Conservation (phyloP, 805 yeast species). For the Kodamaea lidongshanica region DNA sequence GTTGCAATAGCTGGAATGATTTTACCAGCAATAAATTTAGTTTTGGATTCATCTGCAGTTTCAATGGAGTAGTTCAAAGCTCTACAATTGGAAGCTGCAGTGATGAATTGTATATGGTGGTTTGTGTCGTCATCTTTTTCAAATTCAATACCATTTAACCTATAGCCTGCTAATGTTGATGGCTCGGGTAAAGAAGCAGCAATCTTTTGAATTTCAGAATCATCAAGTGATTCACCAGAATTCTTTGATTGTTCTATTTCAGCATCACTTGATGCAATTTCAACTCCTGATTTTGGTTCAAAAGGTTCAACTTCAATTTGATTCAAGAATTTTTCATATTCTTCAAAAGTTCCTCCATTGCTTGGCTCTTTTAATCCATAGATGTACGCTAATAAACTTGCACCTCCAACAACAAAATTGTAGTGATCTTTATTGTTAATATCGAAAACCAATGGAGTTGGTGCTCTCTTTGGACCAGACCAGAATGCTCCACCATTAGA, state of each 20-base stretch:
- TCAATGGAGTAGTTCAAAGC: constrained; percentile 88
- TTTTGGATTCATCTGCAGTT: constrained; percentile 80
- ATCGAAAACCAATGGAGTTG: constrained; percentile 76
- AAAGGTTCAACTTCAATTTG: constrained; percentile 47
- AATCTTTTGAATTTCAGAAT: constrained; percentile 58
- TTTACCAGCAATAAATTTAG: constrained; percentile 96
- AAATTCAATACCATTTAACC: constrained; percentile 84
- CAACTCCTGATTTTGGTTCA: constrained; percentile 65
- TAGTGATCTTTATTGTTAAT: constrained; percentile 70
- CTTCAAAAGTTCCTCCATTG: constrained; percentile 40
- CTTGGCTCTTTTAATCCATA: constrained; percentile 80
- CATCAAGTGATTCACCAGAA: constrained; percentile 40
- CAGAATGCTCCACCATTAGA: constrained; percentile 91
- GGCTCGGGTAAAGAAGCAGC: constrained; percentile 85
- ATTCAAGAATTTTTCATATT: constrained; percentile 51
- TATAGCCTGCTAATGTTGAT: constrained; percentile 79
- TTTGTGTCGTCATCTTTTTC: constrained; percentile 97
- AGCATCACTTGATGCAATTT: constrained; percentile 77
- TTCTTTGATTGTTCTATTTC: constrained; percentile 72
- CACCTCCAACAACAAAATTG: constrained; percentile 81
- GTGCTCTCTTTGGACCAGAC: constrained; percentile 98
- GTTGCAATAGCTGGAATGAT: constrained; percentile 99
- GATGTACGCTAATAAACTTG: constrained; percentile 83
- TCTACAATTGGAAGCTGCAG: constrained; percentile 94
- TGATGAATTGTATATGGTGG: constrained; percentile 92